Evolutionary conservation across 164 flowering plant species (phyloP).

Genomic region (Taxillus chinensis): DNA sequence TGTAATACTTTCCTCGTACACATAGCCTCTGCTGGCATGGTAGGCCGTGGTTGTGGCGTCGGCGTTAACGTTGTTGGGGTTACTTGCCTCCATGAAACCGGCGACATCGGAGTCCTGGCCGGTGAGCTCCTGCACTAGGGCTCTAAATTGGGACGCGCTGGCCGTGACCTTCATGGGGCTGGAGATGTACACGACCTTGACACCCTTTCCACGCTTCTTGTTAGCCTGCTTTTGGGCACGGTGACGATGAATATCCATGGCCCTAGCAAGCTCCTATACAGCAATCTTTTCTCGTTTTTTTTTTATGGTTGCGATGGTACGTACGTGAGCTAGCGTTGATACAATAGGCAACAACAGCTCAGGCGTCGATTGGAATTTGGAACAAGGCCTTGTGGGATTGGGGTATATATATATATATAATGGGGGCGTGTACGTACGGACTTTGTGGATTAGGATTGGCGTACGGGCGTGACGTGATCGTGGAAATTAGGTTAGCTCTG

Average conservation of each 20-base stretch:
- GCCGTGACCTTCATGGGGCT: constrained; percentile 77
- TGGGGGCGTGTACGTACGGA: too few species aligned
- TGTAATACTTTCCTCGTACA: neutral
- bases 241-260: neutral
- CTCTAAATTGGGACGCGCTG: constrained; percentile 53
- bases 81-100: constrained; percentile 12
- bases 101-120: constrained; percentile 49
- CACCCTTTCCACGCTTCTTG: neutral
- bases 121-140: constrained; percentile 76
- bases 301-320: too few species aligned
- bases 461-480: too few species aligned
- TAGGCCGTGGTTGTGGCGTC: neutral
- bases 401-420: too few species aligned
- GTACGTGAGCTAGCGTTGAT: too few species aligned
- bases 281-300: too few species aligned
- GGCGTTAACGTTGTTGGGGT: neutral
- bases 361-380: too few species aligned
- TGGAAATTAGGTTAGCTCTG: too few species aligned
- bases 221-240: constrained; percentile 10
- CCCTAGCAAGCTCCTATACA: too few species aligned
- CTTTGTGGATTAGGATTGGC: too few species aligned
- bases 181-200: constrained; percentile 79
- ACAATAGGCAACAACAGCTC: too few species aligned
- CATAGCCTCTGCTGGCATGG: neutral
- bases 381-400: too few species aligned